Percentiles rank a stretch among this genome's conserved stretches.
These are phyloP conservation scores for Alternaria atra DNA, from an alignment of 2,329 filamentous ascomycete genomes.

Conservation along the genomic window DNA sequence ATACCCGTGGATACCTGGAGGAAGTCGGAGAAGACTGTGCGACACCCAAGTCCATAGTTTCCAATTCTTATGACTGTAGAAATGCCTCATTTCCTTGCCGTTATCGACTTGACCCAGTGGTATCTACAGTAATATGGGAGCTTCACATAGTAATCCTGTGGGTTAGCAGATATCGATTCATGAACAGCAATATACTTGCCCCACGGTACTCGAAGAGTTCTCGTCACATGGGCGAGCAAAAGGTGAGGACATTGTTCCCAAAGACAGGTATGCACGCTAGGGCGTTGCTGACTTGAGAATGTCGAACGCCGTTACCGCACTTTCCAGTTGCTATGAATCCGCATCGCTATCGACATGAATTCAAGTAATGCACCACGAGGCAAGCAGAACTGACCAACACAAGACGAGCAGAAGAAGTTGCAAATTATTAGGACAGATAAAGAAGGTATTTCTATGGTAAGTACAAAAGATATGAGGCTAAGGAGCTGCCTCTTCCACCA, in stretches of 20 bases:
- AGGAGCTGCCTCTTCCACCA: conserved; percentile 11
- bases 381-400: neutral
- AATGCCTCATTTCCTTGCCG: neutral
- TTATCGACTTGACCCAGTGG: neutral
- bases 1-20: neutral
- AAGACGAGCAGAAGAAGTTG: neutral
- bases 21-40: neutral
- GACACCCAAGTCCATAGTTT: neutral
- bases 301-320: neutral
- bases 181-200: neutral
- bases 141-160: neutral
- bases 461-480: conserved; percentile 18
- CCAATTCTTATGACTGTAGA: neutral
- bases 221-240: neutral
- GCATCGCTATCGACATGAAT: neutral
- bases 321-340: neutral
- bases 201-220: neutral
- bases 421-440: conserved; percentile 10
- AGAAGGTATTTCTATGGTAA: conserved; percentile 13
- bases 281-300: neutral
- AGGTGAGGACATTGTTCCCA: neutral
- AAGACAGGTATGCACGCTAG: neutral
- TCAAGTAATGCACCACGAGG: neutral
- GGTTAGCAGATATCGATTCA: neutral
- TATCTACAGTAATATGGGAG: neutral